Evolutionary conservation across 148 eudicot genomes (phyloP).

Genomic region (Limonium bicolor): DNA sequence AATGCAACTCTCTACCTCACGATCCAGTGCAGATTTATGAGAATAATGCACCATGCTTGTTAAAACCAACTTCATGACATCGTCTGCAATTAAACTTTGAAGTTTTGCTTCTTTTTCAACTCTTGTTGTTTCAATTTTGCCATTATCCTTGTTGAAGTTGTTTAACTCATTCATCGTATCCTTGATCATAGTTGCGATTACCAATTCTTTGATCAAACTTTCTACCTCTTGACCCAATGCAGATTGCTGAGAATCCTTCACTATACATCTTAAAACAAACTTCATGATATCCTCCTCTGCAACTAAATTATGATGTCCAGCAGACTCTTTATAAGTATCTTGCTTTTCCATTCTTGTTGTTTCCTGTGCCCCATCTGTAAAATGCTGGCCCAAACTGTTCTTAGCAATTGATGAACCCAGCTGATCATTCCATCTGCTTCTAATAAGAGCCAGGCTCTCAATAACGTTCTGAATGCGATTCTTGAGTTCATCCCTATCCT

Average conservation of each 20-base stretch:
- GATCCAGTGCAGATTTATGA: not conserved
- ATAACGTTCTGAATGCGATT: constrained; percentile 15
- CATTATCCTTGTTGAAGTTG: not conserved
- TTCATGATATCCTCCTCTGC: constrained; percentile 18
- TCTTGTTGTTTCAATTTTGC: not conserved
- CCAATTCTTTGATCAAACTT: constrained; percentile 3
- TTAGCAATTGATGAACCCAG: constrained; percentile 1
- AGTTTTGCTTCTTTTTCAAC: not conserved
- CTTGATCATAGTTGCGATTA: not conserved
- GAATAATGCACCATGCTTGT: not conserved
- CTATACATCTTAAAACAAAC: constrained; percentile 12
- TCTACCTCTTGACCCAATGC: constrained; percentile 7
- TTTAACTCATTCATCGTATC: not conserved
- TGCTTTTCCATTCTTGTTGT: too few relatives aligned
- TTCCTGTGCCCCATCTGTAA: constrained; percentile 8
- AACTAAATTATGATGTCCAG: constrained; percentile 14
- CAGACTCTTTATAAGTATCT: too few relatives aligned
- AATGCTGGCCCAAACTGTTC: constrained; percentile 3
- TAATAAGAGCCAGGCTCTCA: constrained; percentile 19
- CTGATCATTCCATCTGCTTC: constrained; percentile 18
- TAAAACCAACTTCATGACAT: not conserved
- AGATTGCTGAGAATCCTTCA: constrained; percentile 13
- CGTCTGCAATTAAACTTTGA: not conserved
- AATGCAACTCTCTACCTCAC: too few relatives aligned
- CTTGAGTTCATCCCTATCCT: constrained; percentile 6